Base-by-base conservation (phyloP, 306 rosid species). In the Erythrophleum fordii region DNA sequence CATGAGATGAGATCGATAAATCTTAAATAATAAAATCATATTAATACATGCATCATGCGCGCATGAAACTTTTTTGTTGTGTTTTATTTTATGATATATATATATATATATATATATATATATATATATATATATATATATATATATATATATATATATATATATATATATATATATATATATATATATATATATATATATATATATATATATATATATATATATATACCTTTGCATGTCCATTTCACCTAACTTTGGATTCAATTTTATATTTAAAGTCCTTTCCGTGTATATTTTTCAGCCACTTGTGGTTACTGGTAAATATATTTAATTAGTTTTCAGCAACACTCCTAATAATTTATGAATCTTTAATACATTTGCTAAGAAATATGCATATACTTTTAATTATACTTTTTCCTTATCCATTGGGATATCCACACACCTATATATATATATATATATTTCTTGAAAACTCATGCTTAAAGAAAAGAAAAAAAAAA, bases 61-160 rank as follows among this genome's bases (percentile, higher is more conserved):
- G 29, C 77, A 82, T 76, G 85, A 60, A 60, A 76, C 81, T 70
- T 31, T 62, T 75, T 20, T 67, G n/a, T n/a, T 29, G 18, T 28
- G 20, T 13, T 22, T 11, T 0, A 31, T 58, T 25, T 23, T 58
- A 10, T 22, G 22, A 34, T 5, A 34, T 34, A 5, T 2, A 34
- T 34, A 34, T 5, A 20, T n/a, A n/a, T n/a, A n/a, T n/a, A n/a
- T n/a, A n/a, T n/a, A n/a, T n/a, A n/a, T n/a, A n/a, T n/a, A n/a
- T n/a, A n/a, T n/a, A n/a, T n/a, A n/a, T n/a, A n/a, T n/a, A n/a
- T n/a, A n/a, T n/a, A n/a, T n/a, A n/a, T n/a, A n/a, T n/a, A n/a
- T n/a, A n/a, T n/a, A n/a, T n/a, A n/a, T n/a, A n/a, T n/a, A n/a
- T n/a, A n/a, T n/a, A n/a, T n/a, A n/a, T n/a, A n/a, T n/a, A n/a